phyloP scores from a whole-genome alignment of 2,329 filamentous ascomycete genomes.

The Cercospora sojina region DNA sequence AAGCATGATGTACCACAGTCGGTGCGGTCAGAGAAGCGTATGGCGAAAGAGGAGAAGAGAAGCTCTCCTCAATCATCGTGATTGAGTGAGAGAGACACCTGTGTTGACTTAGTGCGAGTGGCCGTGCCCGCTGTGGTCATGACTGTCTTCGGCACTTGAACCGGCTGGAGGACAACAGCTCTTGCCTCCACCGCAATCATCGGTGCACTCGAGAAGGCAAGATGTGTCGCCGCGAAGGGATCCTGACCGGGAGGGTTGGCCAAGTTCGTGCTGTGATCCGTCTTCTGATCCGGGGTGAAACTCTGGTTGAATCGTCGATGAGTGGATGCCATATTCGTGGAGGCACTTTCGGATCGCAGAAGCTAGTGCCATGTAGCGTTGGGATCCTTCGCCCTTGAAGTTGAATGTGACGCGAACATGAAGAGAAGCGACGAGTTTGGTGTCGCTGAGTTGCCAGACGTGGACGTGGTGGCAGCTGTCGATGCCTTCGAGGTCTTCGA shows the following conservation, averaged over 20 bases:
- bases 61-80: neutral
- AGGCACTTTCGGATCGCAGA: constrained; percentile 80
- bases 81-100: neutral
- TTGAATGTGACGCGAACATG: constrained; percentile 91
- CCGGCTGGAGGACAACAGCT: constrained; percentile 42
- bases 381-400: constrained; percentile 71
- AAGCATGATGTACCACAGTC: neutral
- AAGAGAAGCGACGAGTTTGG: constrained; percentile 87
- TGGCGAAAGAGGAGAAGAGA: neutral
- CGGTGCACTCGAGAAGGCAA: constrained; percentile 47
- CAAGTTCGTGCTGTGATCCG: constrained; percentile 37
- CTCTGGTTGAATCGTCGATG: constrained; percentile 94
- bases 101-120: constrained; percentile 18
- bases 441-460: constrained; percentile 96
- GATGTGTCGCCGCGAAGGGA: constrained; percentile 38
- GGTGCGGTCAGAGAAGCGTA: neutral
- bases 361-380: constrained; percentile 87
- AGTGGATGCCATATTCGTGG: constrained; percentile 94
- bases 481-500: constrained; percentile 78
- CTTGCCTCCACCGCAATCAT: constrained; percentile 45
- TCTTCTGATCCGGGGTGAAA: constrained; percentile 48
- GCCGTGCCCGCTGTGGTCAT: constrained; percentile 24
- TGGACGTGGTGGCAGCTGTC: constrained; percentile 93
- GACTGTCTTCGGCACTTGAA: constrained; percentile 14
- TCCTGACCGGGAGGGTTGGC: constrained; percentile 26